These are phyloP conservation scores for Saccharomyces hybrid DNA, from an alignment of 1,139 yeast genomes.

Conservation along the genomic window DNA sequence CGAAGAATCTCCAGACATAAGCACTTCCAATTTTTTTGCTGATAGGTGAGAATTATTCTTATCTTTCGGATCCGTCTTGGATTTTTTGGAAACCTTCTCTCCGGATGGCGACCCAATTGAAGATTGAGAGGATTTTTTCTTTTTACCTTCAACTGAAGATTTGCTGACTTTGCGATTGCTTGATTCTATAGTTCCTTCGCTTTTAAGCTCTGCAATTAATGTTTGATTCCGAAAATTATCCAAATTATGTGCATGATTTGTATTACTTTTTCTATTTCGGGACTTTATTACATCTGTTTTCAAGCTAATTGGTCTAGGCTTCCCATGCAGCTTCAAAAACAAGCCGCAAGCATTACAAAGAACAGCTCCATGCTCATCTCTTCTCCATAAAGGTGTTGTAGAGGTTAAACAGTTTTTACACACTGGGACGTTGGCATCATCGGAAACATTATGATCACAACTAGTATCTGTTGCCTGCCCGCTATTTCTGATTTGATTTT, in stretches of 20 bases:
- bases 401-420: slow-evolving; percentile 90
- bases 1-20: slow-evolving; percentile 7
- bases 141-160: neutral
- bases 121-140: neutral
- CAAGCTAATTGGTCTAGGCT: slow-evolving; percentile 83
- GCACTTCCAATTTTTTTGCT: neutral
- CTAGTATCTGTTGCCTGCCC: neutral
- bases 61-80: neutral
- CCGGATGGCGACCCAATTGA: neutral
- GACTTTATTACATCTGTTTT: slow-evolving; percentile 90
- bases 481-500: neutral
- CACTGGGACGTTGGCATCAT: slow-evolving; percentile 39
- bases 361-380: slow-evolving; percentile 90
- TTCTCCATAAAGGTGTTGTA: slow-evolving; percentile 91
- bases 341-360: slow-evolving; percentile 94
- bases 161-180: neutral
- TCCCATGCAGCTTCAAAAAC: slow-evolving; percentile 81
- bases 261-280: slow-evolving; percentile 67
- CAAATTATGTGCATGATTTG: slow-evolving; percentile 4
- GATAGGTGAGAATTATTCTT: neutral
- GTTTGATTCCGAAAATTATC: slow-evolving; percentile 1
- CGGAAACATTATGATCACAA: neutral
- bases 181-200: neutral
- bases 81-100: neutral
- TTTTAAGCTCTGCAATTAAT: neutral